Evolutionary conservation across 495 filamentous ascomycete species (phyloP).

Genomic region (Podospora tetraspora): DNA sequence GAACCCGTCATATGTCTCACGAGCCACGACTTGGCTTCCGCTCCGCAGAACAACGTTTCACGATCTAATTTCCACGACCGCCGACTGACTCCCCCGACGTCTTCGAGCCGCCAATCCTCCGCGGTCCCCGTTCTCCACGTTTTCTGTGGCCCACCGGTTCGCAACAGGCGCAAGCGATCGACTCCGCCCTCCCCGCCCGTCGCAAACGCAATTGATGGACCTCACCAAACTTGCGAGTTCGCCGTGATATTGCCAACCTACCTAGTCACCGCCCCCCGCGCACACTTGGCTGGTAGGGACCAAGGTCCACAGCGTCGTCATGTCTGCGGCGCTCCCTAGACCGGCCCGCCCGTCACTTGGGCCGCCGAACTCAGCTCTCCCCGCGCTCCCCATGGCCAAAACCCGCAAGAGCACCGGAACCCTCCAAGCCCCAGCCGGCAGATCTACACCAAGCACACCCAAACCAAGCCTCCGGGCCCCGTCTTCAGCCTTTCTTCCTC

Average conservation of each 20-base stretch:
- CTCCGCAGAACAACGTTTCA: conserved; percentile 24
- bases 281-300: not conserved
- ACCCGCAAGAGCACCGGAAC: conserved; percentile 56
- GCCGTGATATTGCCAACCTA: not conserved
- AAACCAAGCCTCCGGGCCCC: conserved; percentile 58
- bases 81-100: not conserved
- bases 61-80: not conserved
- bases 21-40: conserved; percentile 5
- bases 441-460: conserved; percentile 44
- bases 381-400: conserved; percentile 66
- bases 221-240: not conserved
- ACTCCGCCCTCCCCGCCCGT: not conserved
- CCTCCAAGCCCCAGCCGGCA: conserved; percentile 44
- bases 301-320: conserved; percentile 24
- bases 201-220: conserved; percentile 9
- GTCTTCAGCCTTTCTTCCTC: conserved; percentile 46
- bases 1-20: not conserved
- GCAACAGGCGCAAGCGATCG: not conserved
- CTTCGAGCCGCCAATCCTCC: not conserved
- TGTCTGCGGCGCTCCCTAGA: conserved; percentile 62
- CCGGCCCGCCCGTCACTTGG: conserved; percentile 56
- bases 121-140: not conserved
- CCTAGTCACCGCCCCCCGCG: not conserved
- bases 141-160: not conserved
- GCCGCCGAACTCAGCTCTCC: conserved; percentile 60